Conservation (phyloP, 129 eudicot genomes). For the Lactuca sativa region DNA sequence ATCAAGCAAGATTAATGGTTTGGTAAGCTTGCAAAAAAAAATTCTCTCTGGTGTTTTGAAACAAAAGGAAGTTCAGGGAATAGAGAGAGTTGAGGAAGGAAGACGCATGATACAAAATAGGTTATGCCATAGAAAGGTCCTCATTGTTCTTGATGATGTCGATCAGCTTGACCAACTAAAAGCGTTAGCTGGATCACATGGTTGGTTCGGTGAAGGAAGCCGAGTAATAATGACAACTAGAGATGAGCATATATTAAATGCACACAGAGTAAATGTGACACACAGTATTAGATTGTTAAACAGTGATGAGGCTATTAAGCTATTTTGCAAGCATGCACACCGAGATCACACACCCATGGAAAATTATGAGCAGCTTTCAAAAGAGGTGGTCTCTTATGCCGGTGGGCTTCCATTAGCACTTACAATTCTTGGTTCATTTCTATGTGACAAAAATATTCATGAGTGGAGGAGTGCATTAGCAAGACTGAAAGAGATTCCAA, state of each 20-base stretch:
- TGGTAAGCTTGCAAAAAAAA: background rate
- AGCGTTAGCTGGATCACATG: no score
- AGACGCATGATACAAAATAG: background rate
- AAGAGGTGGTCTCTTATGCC: background rate
- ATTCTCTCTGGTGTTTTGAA: no score
- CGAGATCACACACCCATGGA: background rate
- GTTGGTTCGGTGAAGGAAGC: no score
- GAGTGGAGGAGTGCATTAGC: conserved; percentile 17
- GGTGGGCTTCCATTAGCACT: conserved; percentile 17
- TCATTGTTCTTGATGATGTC: background rate
- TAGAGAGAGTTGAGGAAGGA: background rate
- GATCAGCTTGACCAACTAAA: background rate
- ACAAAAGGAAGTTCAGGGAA: background rate
- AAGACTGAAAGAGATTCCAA: conserved; percentile 1
- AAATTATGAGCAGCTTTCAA: conserved; percentile 10
- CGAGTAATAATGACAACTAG: no score
- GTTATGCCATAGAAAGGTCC: background rate
- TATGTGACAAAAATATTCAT: conserved; percentile 1
- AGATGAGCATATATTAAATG: no score
- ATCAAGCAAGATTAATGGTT: background rate
- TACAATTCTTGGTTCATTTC: background rate
- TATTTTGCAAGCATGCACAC: background rate
- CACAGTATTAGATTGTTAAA: background rate
- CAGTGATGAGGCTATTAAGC: background rate
- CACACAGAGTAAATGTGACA: no score